These are phyloP conservation scores for Pugionium cornutum DNA, from an alignment of 345 rosid species.

Conservation along the genomic window DNA sequence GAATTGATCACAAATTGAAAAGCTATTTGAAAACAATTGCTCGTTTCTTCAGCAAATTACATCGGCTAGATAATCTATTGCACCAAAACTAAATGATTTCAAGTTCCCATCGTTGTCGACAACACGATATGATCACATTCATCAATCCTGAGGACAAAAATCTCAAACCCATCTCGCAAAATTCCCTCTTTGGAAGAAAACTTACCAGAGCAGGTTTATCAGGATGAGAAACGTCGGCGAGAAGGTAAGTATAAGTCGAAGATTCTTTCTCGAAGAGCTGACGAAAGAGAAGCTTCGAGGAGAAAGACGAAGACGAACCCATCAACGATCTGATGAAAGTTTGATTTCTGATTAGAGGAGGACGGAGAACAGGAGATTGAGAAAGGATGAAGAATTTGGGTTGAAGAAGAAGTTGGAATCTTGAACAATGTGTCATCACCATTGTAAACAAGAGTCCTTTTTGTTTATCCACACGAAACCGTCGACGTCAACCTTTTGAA, in stretches of 20 bases:
- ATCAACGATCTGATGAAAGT: conserved; percentile 33
- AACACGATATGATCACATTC: conserved; percentile 6
- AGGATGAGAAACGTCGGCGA: conserved; percentile 77
- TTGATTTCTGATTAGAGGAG: conserved; percentile 12
- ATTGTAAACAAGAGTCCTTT: conserved; percentile 5
- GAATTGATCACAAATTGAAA: not conserved
- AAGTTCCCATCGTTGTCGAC: not conserved
- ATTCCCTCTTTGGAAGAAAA: not conserved
- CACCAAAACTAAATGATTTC: not conserved
- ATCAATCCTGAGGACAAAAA: not conserved
- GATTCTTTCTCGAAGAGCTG: conserved; percentile 94
- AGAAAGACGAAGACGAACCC: conserved; percentile 40
- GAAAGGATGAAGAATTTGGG: conserved; percentile 8
- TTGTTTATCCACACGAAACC: conserved; percentile 4
- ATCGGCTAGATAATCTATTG: not conserved
- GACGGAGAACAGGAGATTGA: not conserved
- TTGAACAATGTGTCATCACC: conserved; percentile 19
- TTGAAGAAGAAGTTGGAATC: conserved; percentile 19
- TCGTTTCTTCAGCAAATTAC: not conserved
- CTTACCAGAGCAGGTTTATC: conserved; percentile 87
- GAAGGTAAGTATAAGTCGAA: conserved; percentile 82
- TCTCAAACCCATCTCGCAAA: conserved; percentile 22
- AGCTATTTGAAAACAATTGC: not conserved
- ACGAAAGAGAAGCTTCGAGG: conserved; percentile 70
- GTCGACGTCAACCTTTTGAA: conserved; percentile 7